phyloP scores from a whole-genome alignment of 2,329 filamentous ascomycete genomes.

The Colletotrichum phormii region DNA sequence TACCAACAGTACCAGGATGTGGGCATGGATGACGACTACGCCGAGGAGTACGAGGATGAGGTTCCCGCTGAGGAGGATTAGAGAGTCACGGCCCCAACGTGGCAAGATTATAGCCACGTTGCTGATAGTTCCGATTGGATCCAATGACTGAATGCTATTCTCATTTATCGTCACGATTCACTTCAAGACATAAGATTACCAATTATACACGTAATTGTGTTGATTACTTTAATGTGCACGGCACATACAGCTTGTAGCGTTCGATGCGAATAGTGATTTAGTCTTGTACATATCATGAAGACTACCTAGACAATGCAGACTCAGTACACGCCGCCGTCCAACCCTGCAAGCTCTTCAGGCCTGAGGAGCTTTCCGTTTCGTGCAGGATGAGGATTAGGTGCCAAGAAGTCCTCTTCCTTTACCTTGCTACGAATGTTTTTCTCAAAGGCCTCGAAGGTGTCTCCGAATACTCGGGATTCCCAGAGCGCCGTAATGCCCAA shows the following conservation, averaged over 20 bases:
- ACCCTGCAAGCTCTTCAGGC: neutral
- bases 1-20: slow-evolving; percentile 99
- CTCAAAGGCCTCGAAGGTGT: neutral
- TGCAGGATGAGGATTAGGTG: too few species aligned
- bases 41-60: slow-evolving; percentile 91
- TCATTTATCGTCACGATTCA: neutral
- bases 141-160: neutral
- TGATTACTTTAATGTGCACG: too few species aligned
- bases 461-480: neutral
- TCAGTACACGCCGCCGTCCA: neutral
- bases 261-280: too few species aligned
- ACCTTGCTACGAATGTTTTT: neutral
- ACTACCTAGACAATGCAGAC: neutral
- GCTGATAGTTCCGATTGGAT: neutral
- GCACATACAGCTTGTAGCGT: too few species aligned
- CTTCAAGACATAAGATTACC: neutral
- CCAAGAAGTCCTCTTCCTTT: neutral
- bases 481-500: neutral
- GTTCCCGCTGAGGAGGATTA: slow-evolving; percentile 68
- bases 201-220: neutral
- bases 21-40: slow-evolving; percentile 91
- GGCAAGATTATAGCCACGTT: neutral
- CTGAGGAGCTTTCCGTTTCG: too few species aligned
- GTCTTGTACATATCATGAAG: neutral
- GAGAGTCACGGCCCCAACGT: neutral